A percentile compares a stretch with the other conserved stretches of the same genome.
Conservation (phyloP, 768 basidiomycete genomes). For the Pleurotus salmoneostramineus region DNA sequence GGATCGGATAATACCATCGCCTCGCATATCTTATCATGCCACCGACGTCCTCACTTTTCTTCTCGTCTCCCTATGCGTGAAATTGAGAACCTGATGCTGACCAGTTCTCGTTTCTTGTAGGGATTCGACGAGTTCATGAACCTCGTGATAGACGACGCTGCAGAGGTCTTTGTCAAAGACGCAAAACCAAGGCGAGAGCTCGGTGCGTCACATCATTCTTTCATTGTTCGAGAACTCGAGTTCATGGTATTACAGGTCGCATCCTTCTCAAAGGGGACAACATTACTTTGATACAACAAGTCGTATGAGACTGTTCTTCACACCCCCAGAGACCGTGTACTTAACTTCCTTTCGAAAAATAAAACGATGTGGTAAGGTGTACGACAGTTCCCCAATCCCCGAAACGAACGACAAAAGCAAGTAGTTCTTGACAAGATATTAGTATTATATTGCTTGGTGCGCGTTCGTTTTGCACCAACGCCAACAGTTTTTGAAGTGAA, state of each 20-base stretch:
- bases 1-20: constrained; percentile 11
- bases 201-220: constrained; percentile 43
- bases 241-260: constrained; percentile 53
- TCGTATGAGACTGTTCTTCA: constrained; percentile 20
- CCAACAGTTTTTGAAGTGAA: no score
- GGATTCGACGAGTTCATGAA: constrained; percentile 99
- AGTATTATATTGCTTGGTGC: no score
- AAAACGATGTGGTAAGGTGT: not conserved
- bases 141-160: constrained; percentile 89
- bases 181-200: constrained; percentile 81
- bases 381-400: no score
- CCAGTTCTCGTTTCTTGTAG: constrained; percentile 34
- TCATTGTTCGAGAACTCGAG: no score
- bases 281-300: constrained; percentile 93
- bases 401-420: no score
- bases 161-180: constrained; percentile 89
- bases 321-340: not conserved
- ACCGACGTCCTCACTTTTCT: not conserved
- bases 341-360: not conserved
- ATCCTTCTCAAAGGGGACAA: constrained; percentile 97
- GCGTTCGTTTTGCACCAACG: no score
- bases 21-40: not conserved
- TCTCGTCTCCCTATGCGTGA: not conserved
- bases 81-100: not conserved
- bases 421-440: no score